Base-by-base conservation (phyloP, 192 early-diverging fungal species). In the Linnemannia elongata region DNA sequence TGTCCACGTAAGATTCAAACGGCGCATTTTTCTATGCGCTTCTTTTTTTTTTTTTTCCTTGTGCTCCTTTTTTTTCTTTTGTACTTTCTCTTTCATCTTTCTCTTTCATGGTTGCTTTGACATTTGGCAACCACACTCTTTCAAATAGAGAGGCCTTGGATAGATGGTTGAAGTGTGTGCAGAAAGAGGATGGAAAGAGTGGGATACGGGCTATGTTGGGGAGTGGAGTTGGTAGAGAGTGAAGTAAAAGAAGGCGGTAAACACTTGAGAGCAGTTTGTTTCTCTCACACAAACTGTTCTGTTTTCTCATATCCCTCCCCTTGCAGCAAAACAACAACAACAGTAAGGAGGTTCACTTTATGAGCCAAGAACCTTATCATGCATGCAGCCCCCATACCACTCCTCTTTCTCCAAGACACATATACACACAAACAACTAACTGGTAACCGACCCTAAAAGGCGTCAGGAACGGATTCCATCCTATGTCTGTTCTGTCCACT, bases 281-380 rank as follows among this genome's bases (percentile, higher is more conserved):
- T 24, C 55, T 24, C 55, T 57, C 55, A 27, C 49, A 4, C 47
- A 49, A 20, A 0, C 54, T 7, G 10, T 55, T n/a, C 0, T 18
- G 6, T 18, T 57, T 52, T 57, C 55, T 27, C 18, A 4, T 54
- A 4, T 24, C 6, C 22, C 6, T n/a, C n/a, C 6, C 55, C n/a
- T 57, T 27, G 55, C 55, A 57, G 55, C 27, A 57, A 27, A 57
- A n/a, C 22, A 57, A 10, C n/a, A 57, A n/a, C 4, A 57, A 20
- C 18, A n/a, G 24, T 1, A 33, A 33, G 35, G 60, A 66, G 18
- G 49, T 52, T 52, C 60, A 66, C 60, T 66, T 66, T 66, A 66
- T 66, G 60, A 66, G 60, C 27, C 60, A 66, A 35, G 60, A 35
- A 66, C 60, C 60, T 66, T 66, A 66, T 66, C 60, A 66, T 27